Conservation (phyloP, 2,329 filamentous ascomycete species). For the Rosellinia necatrix region DNA sequence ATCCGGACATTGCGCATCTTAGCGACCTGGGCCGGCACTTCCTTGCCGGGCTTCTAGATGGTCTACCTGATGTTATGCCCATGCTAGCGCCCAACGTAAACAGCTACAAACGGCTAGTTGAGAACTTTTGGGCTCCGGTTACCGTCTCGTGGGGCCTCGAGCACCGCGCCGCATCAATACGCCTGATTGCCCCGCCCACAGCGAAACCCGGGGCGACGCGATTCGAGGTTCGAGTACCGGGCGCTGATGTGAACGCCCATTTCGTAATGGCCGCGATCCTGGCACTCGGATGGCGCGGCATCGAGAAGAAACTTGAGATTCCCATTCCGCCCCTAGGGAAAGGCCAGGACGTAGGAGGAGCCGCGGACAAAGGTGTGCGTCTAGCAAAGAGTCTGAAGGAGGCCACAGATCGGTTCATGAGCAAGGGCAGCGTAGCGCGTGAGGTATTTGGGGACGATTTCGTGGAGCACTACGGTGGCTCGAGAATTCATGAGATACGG, state of each 20-base stretch:
- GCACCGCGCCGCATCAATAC: conserved; percentile 88
- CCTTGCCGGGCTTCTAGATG: conserved; percentile 85
- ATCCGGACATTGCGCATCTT: conserved; percentile 75
- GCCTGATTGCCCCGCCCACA: conserved; percentile 87
- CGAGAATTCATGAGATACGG: conserved; percentile 85
- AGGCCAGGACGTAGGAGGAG: conserved; percentile 79
- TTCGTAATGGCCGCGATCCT: conserved; percentile 86
- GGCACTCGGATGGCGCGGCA: conserved; percentile 85
- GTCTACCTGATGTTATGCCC: conserved; percentile 94
- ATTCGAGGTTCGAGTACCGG: conserved; percentile 90
- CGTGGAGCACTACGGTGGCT: conserved; percentile 93
- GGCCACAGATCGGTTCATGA: conserved; percentile 78
- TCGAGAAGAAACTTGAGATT: conserved; percentile 90
- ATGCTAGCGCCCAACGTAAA: conserved; percentile 93
- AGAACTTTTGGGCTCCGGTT: conserved; percentile 99
- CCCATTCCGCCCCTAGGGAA: conserved; percentile 81
- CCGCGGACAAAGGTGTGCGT: conserved; percentile 71
- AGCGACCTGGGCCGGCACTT: conserved; percentile 92
- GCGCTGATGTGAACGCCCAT: conserved; percentile 91
- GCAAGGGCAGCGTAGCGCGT: conserved; percentile 81
- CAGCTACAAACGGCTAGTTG: conserved; percentile 96
- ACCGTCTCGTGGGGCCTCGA: conserved; percentile 97
- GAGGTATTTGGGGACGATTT: conserved; percentile 95
- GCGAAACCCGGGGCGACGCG: conserved; percentile 83
- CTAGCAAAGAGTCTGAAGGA: conserved; percentile 86